Evolutionary conservation across 768 basidiomycete species (phyloP).

Genomic region (Pulveroboletus sp.): DNA sequence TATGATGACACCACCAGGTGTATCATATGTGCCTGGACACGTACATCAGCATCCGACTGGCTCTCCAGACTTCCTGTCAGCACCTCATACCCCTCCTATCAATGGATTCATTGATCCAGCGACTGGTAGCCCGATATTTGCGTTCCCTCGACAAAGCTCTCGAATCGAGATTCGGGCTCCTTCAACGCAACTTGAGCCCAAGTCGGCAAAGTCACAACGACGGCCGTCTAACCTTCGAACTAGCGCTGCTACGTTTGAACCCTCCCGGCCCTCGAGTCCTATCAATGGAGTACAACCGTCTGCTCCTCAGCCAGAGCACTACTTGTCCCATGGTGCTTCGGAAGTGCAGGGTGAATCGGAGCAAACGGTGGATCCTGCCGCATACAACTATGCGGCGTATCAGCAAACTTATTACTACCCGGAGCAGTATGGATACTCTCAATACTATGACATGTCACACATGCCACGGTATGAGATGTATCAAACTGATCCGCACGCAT

Average conservation of each 20-base stretch:
- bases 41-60: slow-evolving; percentile 58
- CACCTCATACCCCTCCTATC: slow-evolving; percentile 58
- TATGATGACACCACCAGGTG: slow-evolving; percentile 46
- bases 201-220: slow-evolving; percentile 22
- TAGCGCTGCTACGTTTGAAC: slow-evolving; percentile 50
- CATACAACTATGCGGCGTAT: slow-evolving; percentile 60
- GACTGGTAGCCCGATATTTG: slow-evolving; percentile 69
- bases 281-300: slow-evolving; percentile 12
- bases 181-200: slow-evolving; percentile 23
- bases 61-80: slow-evolving; percentile 62
- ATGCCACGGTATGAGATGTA: slow-evolving; percentile 68
- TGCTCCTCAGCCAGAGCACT: slow-evolving; percentile 12
- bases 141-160: slow-evolving; percentile 67
- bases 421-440: slow-evolving; percentile 63
- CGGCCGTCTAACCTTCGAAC: slow-evolving; percentile 47
- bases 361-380: slow-evolving; percentile 31
- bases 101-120: slow-evolving; percentile 64
- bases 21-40: slow-evolving; percentile 58
- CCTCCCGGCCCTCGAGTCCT: slow-evolving; percentile 34
- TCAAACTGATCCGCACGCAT: slow-evolving; percentile 46
- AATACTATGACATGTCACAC: slow-evolving; percentile 68
- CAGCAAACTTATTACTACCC: slow-evolving; percentile 67
- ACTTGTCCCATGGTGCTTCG: slow-evolving; percentile 4
- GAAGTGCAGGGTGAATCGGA: slow-evolving; percentile 22
- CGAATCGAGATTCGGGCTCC: slow-evolving; percentile 77